Conservation (phyloP, 2,329 filamentous ascomycete species). For the Ambrosiella xylebori region DNA sequence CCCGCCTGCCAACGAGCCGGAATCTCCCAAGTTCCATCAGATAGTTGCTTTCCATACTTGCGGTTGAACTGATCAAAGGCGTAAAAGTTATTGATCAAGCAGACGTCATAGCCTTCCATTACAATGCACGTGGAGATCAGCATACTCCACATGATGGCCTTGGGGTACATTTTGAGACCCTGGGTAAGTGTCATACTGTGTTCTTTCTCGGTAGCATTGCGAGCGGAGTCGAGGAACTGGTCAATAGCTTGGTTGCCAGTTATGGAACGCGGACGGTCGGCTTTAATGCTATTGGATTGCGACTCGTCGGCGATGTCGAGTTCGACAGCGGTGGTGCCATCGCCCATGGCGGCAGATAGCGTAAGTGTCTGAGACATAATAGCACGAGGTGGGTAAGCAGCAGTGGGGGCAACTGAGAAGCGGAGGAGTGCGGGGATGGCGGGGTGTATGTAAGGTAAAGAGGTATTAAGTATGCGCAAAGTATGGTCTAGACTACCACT, state of each 20-base stretch:
- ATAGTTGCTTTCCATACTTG: conserved; percentile 35
- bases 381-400: background rate
- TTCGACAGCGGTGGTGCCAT: conserved; percentile 9
- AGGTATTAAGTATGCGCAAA: background rate
- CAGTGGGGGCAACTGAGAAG: background rate
- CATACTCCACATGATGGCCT: conserved; percentile 68
- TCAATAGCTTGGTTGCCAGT: conserved; percentile 23
- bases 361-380: conserved; percentile 13
- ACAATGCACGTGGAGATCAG: conserved; percentile 79
- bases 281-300: conserved; percentile 55
- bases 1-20: conserved; percentile 45
- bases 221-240: conserved; percentile 21
- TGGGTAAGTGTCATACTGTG: conserved; percentile 56
- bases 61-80: conserved; percentile 39
- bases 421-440: background rate
- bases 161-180: conserved; percentile 68
- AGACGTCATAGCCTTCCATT: conserved; percentile 83
- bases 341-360: conserved; percentile 7
- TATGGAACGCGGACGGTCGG: conserved; percentile 76
- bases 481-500: background rate
- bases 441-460: background rate
- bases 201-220: conserved; percentile 39
- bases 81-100: conserved; percentile 66
- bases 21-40: conserved; percentile 34
- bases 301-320: conserved; percentile 7